Evolutionary conservation across 1,284 basidiomycete species (phyloP).

Genomic region (Vanrija sp.): DNA sequence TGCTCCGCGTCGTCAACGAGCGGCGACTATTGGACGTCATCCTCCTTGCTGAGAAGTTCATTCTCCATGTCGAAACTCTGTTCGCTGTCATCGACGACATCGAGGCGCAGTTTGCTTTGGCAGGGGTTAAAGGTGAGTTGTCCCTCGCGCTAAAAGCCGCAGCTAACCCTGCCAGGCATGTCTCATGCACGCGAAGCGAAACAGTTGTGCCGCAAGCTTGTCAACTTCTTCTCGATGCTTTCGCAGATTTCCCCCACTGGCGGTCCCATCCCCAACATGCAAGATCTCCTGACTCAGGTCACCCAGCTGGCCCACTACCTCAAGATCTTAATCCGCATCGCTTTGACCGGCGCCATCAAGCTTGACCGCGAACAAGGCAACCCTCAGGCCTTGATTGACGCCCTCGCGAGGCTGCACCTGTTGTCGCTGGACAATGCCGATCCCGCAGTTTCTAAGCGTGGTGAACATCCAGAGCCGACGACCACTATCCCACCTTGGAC

Average conservation of each 20-base stretch:
- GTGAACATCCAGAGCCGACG: conserved; percentile 29
- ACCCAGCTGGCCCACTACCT: conserved; percentile 98
- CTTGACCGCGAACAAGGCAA: conserved; percentile 85
- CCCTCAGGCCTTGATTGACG: conserved; percentile 76
- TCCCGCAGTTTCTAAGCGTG: conserved; percentile 60
- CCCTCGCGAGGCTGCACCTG: conserved; percentile 87
- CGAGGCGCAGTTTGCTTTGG: conserved; percentile 78
- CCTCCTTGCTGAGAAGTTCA: conserved; percentile 97
- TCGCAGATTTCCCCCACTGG: conserved; percentile 54
- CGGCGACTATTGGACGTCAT: conserved; percentile 95
- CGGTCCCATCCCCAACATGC: conserved; percentile 65
- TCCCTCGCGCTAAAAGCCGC: not conserved
- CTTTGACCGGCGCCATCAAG: conserved; percentile 90
- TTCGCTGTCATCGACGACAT: conserved; percentile 97
- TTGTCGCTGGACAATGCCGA: conserved; percentile 84
- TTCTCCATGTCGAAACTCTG: conserved; percentile 94
- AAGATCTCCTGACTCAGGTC: conserved; percentile 94
- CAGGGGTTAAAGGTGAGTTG: conserved; percentile 72
- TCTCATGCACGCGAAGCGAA: conserved; percentile 96
- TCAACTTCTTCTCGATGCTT: conserved; percentile 94
- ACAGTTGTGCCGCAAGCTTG: conserved; percentile 97
- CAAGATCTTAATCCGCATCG: conserved; percentile 98
- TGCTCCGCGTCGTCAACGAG: conserved; percentile 95
- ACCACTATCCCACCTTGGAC: conserved; percentile 12
- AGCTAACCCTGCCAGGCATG: conserved; percentile 63